Evolutionary conservation across 108 stramenopile species (phyloP).

Genomic region (Aurantiochytrium sp.): DNA sequence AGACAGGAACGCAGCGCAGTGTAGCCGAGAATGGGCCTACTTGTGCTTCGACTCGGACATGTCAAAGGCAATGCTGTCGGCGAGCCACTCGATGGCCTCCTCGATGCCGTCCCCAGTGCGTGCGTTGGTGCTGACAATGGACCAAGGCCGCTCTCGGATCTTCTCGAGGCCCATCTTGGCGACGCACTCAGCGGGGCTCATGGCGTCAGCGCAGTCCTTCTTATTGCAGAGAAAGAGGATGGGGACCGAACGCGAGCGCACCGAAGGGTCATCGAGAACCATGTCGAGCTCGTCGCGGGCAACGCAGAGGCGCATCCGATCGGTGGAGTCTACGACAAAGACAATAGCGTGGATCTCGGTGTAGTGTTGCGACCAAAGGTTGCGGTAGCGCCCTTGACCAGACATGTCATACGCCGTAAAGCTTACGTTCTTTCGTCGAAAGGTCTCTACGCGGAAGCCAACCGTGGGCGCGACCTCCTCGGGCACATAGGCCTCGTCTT

Average conservation of each 20-base stretch:
- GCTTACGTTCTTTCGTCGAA: background rate
- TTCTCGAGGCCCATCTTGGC: background rate
- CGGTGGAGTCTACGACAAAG: constrained; percentile 34
- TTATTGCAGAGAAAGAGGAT: constrained; percentile 31
- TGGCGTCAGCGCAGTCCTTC: background rate
- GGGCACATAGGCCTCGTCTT: background rate
- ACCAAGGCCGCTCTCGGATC: constrained; percentile 19
- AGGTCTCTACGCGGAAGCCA: constrained; percentile 31
- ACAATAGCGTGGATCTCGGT: background rate
- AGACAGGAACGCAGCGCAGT: too few species aligned
- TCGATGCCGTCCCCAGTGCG: constrained; percentile 17
- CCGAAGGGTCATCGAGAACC: background rate
- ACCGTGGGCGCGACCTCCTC: constrained; percentile 34
- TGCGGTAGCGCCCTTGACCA: background rate
- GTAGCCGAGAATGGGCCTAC: background rate
- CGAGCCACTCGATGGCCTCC: constrained; percentile 36
- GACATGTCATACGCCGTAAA: constrained; percentile 39
- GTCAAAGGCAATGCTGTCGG: background rate
- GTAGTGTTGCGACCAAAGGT: constrained; percentile 32
- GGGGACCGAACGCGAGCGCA: background rate
- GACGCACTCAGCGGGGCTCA: background rate
- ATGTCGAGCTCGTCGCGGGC: constrained; percentile 38
- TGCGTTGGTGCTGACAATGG: constrained; percentile 31
- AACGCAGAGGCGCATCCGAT: constrained; percentile 19
- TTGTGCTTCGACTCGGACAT: background rate